Evolutionary conservation across 2,329 filamentous ascomycete species (phyloP).

Genomic region (Fusarium tjaetaba): DNA sequence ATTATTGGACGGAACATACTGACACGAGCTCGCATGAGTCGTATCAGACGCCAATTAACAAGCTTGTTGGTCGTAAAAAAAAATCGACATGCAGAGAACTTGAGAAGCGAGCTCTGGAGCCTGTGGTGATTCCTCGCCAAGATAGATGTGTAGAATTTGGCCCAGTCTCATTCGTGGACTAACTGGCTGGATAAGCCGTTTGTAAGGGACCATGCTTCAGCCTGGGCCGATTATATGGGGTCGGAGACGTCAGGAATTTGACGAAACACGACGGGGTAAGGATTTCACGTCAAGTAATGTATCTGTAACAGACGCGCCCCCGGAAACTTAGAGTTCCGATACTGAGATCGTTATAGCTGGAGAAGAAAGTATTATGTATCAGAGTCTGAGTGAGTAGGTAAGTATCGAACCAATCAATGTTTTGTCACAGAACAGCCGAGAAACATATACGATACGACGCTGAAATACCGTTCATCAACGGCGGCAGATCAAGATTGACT

Average conservation of each 20-base stretch:
- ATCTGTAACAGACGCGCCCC: slow-evolving; percentile 34
- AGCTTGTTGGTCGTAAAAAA: neutral
- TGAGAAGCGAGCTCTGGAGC: slow-evolving; percentile 4
- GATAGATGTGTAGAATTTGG: slow-evolving; percentile 4
- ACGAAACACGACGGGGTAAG: slow-evolving; percentile 27
- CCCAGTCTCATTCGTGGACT: slow-evolving; percentile 36
- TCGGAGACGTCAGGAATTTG: slow-evolving; percentile 22
- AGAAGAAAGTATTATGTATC: neutral
- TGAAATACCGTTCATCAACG: neutral
- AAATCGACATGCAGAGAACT: neutral
- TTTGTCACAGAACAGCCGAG: neutral
- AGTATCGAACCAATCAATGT: neutral
- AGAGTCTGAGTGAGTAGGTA: neutral
- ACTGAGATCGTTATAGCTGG: slow-evolving; percentile 17
- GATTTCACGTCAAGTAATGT: slow-evolving; percentile 15
- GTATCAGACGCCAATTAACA: slow-evolving; percentile 2
- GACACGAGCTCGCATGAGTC: slow-evolving; percentile 7
- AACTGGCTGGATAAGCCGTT: slow-evolving; percentile 11
- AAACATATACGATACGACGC: slow-evolving; percentile 1
- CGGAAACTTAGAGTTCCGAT: slow-evolving; percentile 28
- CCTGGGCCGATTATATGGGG: slow-evolving; percentile 29
- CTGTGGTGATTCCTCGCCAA: neutral
- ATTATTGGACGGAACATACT: slow-evolving; percentile 21
- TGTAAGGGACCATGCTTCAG: slow-evolving; percentile 18
- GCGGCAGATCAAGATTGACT: neutral